Base-by-base conservation (phyloP, 2,329 filamentous ascomycete species). In the Apiospora marii region DNA sequence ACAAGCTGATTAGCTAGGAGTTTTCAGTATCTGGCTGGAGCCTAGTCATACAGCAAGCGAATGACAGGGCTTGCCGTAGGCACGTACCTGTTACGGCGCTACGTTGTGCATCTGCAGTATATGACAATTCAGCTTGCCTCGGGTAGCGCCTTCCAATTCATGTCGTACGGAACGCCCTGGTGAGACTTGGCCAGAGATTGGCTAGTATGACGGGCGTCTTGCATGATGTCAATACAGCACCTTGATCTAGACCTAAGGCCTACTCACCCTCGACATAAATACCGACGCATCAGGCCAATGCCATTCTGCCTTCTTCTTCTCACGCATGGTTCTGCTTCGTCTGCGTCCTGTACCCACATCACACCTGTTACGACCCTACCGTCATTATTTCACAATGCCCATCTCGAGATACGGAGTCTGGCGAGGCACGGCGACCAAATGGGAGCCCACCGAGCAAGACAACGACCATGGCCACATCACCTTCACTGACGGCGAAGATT, bases 321-420 rank as follows among this genome's bases (percentile, higher is more conserved):
- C 19, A 14, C 30, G 30, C 19, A 37, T 64, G 58, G 4, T 41
- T 13, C 3, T 64, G 30, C 4, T 14, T 6, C 30, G 58, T 6
- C 12, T n/a, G 19, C 19, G 19, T 41, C 5, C 58, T n/a, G 19
- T 64, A 13, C 2, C 12, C 19, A 41, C 30, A 41, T n/a, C 58
- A 34, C 34, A n/a, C 58, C 58, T 64, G n/a, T n/a, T 37, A 10
- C 34, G 37, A 10, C 34, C 19, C 3, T 41, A 37, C 34, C n/a
- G 19, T 7, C 30, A n/a, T 10, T 37, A n/a, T 22, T 37, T 19
- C 34, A 64, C 34, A 7, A 68, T 68, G 67, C 27, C 67, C n/a
- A 48, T 68, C 67, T 44, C 41, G 16, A 68, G 44, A 44, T 68
- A 68, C 67, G 41, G 44, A 68, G 67, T 48, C 67, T 44, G 67